Evolutionary conservation across 1,139 yeast genomes (phyloP), one percentile per base, ranked within the genome.

Genomic region (Saccharomyces hybrid): DNA sequence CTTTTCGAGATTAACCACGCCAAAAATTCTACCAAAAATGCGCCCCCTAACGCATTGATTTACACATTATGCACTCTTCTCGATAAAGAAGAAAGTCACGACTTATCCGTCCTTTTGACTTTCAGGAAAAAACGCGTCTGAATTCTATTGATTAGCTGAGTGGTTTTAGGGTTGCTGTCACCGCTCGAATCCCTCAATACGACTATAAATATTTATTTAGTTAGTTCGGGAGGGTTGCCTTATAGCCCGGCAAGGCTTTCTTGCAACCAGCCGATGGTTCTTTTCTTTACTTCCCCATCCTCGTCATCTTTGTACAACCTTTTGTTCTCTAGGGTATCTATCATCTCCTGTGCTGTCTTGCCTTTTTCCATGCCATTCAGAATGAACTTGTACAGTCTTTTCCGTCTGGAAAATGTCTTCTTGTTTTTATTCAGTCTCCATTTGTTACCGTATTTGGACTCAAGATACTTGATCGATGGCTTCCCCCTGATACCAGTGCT

Each of bases 261-360:
- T 53, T 70, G 73, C 21, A 70, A 52, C 72, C 72, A 70, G 9
- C 72, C 72, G 26, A 70, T 68, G 2, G 71, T 69, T 51, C 70
- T 60, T 49, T 66, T 62, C 53, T 67, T 65, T n/a, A 65, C 59
- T 34, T 67, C 69, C 4, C 72, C 72, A 46, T 66, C 63, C 46
- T 66, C 69, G 12, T 19, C 44, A 55, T 65, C 69, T 42, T 60
- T 61, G 57, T 68, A 69, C 16, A 64, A 42, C 32, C 72, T 54
- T 50, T 64, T 59, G 21, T 65, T 64, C 55, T 72, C 75, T 31
- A 72, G 56, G 2, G 61, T 55, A 4, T 62, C 62, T 16, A 71
- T 66, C 66, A 69, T 65, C 42, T 69, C 69, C 8, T 70, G 70
- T 12, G 72, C 72, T 3, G 70, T 62, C 55, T 65, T 63, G 4